Conservation (phyloP, 495 filamentous ascomycete species). For the Podospora didyma region DNA sequence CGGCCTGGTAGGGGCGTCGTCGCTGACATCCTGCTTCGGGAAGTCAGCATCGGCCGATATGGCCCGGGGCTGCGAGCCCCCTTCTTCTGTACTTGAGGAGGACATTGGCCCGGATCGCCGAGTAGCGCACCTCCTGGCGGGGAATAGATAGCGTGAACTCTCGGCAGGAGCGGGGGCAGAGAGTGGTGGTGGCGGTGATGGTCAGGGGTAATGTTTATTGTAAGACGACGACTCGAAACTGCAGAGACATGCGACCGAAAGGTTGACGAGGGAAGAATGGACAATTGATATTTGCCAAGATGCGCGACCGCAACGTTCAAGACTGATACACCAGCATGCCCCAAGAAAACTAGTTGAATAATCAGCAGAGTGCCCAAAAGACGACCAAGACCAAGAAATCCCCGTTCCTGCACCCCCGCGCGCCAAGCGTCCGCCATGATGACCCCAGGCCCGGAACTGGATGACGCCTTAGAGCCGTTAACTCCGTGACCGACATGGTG, state of each 20-base stretch:
- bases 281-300: too few species aligned
- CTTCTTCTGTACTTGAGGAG: slow-evolving; percentile 1
- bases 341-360: too few species aligned
- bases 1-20: background rate
- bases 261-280: too few species aligned
- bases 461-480: slow-evolving; percentile 4
- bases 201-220: background rate
- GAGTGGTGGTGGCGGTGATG: background rate
- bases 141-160: background rate
- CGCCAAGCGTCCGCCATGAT: too few species aligned
- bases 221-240: background rate
- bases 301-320: too few species aligned
- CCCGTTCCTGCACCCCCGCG: too few species aligned
- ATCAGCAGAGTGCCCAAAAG: too few species aligned
- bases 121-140: too few species aligned
- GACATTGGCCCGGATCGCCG: background rate
- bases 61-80: background rate
- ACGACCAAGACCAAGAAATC: too few species aligned
- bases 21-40: background rate
- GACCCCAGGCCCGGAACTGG: too few species aligned
- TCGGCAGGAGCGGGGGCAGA: background rate
- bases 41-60: background rate
- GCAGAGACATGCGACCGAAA: too few species aligned
- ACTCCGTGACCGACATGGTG: slow-evolving; percentile 1
- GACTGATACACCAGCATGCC: too few species aligned